Evolutionary conservation across 352 stramenopile genomes (phyloP), one percentile per base, ranked within the genome.

Genomic region (Phytophthora sojae): DNA sequence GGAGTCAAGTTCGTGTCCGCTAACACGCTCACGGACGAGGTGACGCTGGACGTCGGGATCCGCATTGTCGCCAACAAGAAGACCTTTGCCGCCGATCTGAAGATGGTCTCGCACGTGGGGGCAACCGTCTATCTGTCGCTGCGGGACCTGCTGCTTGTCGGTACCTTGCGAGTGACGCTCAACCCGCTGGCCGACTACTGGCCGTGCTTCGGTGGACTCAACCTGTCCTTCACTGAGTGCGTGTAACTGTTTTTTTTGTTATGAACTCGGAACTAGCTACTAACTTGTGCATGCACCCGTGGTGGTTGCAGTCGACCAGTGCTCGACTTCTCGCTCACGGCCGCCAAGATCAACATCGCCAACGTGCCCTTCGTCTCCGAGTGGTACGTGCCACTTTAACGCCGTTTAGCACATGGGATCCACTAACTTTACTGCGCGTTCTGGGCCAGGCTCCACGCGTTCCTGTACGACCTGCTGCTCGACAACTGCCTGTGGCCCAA

Each of bases 281-380:
- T 56, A 37, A 56, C 50, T 5, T 39, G 55, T 61, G 17, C 54
- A 3, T 39, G 19, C 23, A 30, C 30, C 25, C 62, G 2, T 8
- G 32, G 26, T 52, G 52, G 21, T 19, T 66, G 9, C 56, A 94
- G 87, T 29, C 85, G 84, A 3, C 87, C 87, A 2, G 71, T 84
- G 30, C 84, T 94, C 57, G 87, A 94, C 50, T 94, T 94, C 57
- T 92, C 83, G 3, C 75, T 94, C 56, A 94, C 81, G 0, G 87
- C 87, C 14, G 87, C 87, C 63, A 94, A 93, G 68, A 94, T 94
- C 83, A 93, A 93, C 80, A 82, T 93, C 58, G 77, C 85, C 30
- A 93, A 92, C 68, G 85, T 94, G 26, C 85, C 87, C 9, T 94
- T 93, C 71, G 85, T 86, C 17, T 94, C 87, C 14, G 85, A 94